Conservation (phyloP, 2,329 filamentous ascomycete species). For the Alternaria atra region DNA sequence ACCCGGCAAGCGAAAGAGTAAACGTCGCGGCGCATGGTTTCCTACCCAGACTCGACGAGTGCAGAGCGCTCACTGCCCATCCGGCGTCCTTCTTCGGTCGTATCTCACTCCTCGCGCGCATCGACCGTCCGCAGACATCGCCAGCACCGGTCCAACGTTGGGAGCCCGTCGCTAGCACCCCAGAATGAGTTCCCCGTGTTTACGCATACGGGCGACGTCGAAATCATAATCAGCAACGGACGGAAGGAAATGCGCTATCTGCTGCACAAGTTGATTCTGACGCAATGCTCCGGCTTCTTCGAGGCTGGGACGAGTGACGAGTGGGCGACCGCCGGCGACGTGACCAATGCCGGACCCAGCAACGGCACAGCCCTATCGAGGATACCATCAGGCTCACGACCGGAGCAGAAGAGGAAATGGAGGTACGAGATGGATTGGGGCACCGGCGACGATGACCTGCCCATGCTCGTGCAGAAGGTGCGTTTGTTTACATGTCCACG, state of each 20-base stretch:
- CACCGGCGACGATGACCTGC: slow-evolving; percentile 74
- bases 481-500: slow-evolving; percentile 8
- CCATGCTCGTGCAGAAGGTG: slow-evolving; percentile 87
- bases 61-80: slow-evolving; percentile 65
- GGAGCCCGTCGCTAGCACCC: slow-evolving; percentile 70
- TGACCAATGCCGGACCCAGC: slow-evolving; percentile 29
- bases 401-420: slow-evolving; percentile 71
- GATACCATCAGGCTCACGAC: slow-evolving; percentile 51
- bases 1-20: slow-evolving; percentile 3
- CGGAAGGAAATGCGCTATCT: slow-evolving; percentile 83
- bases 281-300: slow-evolving; percentile 93
- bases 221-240: slow-evolving; percentile 78
- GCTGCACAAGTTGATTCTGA: slow-evolving; percentile 84
- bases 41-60: slow-evolving; percentile 65
- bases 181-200: slow-evolving; percentile 96
- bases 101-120: slow-evolving; percentile 65
- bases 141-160: slow-evolving; percentile 82
- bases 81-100: slow-evolving; percentile 70
- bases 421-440: slow-evolving; percentile 87
- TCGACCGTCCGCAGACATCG: slow-evolving; percentile 69
- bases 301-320: slow-evolving; percentile 83
- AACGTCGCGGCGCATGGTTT: slow-evolving; percentile 63
- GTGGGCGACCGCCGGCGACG: slow-evolving; percentile 67
- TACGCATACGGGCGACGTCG: slow-evolving; percentile 88
- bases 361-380: slow-evolving; percentile 49